Conservation (phyloP, 208 protist species). For the Crithidia expoeki region DNA sequence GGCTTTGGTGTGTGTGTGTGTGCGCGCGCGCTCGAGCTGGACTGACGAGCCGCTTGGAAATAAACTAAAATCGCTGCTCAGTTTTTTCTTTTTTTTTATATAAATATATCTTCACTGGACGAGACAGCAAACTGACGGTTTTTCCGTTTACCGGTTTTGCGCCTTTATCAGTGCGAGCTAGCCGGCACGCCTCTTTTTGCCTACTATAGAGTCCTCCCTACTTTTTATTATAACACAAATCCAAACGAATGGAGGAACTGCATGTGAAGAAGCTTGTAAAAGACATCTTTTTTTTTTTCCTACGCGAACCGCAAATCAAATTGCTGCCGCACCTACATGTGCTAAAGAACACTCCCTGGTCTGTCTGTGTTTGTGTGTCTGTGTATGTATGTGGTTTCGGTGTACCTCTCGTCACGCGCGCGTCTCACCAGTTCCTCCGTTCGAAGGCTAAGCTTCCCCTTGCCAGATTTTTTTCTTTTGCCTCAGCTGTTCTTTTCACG, state of each 20-base stretch:
- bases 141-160: not conserved
- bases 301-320: not conserved
- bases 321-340: not conserved
- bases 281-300: not conserved
- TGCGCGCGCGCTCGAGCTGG: constrained; percentile 4
- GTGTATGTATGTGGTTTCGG: constrained; percentile 8
- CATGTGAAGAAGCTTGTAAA: too few species aligned
- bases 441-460: not conserved
- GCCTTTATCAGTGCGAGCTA: not conserved
- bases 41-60: not conserved
- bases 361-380: constrained; percentile 1
- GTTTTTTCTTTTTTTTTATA: constrained; percentile 6
- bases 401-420: not conserved
- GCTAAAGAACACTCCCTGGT: not conserved
- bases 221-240: not conserved
- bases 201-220: not conserved
- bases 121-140: not conserved
- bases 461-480: not conserved
- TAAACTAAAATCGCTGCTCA: not conserved
- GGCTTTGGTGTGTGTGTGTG: constrained; percentile 2
- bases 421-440: not conserved
- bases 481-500: constrained; percentile 1
- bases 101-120: constrained; percentile 7
- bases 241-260: not conserved
- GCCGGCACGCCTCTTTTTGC: constrained; percentile 9